Evolutionary conservation across 192 early-diverging fungal species (phyloP), one percentile per base, ranked within the genome.

Genomic region (Coemansia reversa): DNA sequence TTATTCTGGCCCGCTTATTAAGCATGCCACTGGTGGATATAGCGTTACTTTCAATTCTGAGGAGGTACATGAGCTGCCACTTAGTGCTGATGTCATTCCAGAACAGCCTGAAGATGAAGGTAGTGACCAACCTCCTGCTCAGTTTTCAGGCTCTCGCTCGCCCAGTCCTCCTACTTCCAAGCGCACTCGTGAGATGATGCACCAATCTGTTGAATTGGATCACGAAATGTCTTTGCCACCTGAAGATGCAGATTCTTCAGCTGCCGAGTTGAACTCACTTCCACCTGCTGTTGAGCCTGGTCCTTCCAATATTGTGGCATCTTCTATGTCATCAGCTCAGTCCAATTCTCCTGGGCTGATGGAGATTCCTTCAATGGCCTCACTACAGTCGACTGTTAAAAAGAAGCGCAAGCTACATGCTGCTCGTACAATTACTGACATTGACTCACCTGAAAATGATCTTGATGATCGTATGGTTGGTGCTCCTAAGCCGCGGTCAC

Each of bases 31-130:
- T 0, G 77, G 77, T 30, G 77, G 77, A 1, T 68, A 71, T 57
- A 80, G 77, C 42, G 77, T 80, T 12, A 80, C 77, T 2, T 80
- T 80, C 28, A 80, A 72, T 8, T 72, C 67, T 0, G 57, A 80
- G 61, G 69, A 74, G n/a, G 72, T 80, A 30, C 67, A 70, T 22
- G 72, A 80, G 8, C 25, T 74, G 61, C 68, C 72, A 7, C 20
- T 80, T 7, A 62, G 58, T 24, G 57, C 65, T 7, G 65, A 67
- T 22, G n/a, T 50, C 7, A 62, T 68, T 18, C 53, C 50, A 11
- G 65, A 67, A 60, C 65, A 75, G n/a, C 29, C 55, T 5, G 66
- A 67, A 18, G 54, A 60, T 8, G 73, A 69, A 9, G 9, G 7
- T 39, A 39, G 35, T 11, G 35, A 19, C 27, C 32, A 25, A 23